Percentiles rank a stretch among this genome's conserved stretches.
These are phyloP conservation scores for Cicer cuneatum DNA, from an alignment of 306 rosid genomes.

Conservation along the genomic window DNA sequence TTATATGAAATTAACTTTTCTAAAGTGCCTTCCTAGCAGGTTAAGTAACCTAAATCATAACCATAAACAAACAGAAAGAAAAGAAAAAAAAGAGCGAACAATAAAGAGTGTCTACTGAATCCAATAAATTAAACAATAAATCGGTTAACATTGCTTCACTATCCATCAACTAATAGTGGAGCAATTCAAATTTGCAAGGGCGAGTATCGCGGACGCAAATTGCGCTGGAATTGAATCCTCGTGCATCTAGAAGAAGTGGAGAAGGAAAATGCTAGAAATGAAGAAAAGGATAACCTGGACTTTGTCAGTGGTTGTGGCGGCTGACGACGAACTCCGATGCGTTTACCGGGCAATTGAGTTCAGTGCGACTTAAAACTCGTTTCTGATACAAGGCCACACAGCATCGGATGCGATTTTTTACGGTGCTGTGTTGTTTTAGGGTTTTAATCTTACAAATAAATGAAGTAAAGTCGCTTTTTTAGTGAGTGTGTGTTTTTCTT, in stretches of 20 bases:
- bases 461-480: too few relatives aligned
- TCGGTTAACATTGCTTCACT: slow-evolving; percentile 3
- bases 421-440: neutral
- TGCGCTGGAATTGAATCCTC: neutral
- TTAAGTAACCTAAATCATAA: slow-evolving; percentile 6
- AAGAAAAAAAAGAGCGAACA: neutral
- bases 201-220: neutral
- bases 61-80: neutral
- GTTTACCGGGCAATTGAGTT: slow-evolving; percentile 1
- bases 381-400: neutral
- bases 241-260: neutral
- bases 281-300: neutral
- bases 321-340: neutral
- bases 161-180: neutral
- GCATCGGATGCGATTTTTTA: neutral
- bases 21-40: neutral
- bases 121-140: slow-evolving; percentile 11
- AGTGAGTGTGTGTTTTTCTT: too few relatives aligned
- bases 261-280: neutral
- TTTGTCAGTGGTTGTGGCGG: neutral
- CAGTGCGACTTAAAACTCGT: neutral
- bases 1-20: slow-evolving; percentile 23
- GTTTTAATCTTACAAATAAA: neutral
- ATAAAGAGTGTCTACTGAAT: neutral
- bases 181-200: neutral